Evolutionary conservation across 1,139 yeast genomes (phyloP).

Genomic region (Magnusiomyces sp.): DNA sequence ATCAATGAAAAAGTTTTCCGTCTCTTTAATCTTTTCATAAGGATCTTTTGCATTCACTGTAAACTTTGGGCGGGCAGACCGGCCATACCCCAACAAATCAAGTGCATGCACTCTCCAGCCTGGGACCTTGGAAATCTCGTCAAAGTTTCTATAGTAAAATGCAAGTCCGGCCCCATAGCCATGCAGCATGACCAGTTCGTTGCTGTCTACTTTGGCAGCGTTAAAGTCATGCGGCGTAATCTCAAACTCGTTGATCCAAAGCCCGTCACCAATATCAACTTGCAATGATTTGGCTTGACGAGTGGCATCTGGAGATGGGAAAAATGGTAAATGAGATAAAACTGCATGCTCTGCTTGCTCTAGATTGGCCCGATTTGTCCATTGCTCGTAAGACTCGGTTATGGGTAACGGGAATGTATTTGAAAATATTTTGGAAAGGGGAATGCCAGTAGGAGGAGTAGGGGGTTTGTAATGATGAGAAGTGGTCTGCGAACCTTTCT

Average conservation of each 20-base stretch:
- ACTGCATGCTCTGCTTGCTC: conserved; percentile 36
- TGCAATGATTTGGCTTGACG: conserved; percentile 43
- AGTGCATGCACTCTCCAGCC: conserved; percentile 57
- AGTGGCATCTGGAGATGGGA: conserved; percentile 42
- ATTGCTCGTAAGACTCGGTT: conserved; percentile 36
- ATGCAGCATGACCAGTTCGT: conserved; percentile 54
- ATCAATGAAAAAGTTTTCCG: conserved; percentile 72
- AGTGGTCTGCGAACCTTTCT: neutral
- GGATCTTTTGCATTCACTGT: conserved; percentile 26
- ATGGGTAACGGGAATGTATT: conserved; percentile 30
- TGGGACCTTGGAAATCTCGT: conserved; percentile 33
- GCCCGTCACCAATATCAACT: conserved; percentile 41
- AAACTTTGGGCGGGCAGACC: conserved; percentile 57
- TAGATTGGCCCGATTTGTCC: conserved; percentile 35
- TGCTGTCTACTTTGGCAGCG: neutral
- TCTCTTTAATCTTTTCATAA: conserved; percentile 31
- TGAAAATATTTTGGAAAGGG: conserved; percentile 24
- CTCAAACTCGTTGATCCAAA: conserved; percentile 52
- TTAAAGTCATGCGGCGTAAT: conserved; percentile 17
- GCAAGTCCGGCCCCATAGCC: conserved; percentile 91
- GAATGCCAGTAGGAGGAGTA: conserved; percentile 30
- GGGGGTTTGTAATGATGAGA: conserved; percentile 20
- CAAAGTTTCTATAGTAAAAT: conserved; percentile 73
- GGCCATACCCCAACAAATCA: conserved; percentile 81
- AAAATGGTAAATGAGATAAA: conserved; percentile 49